Conservation (phyloP, 2,329 filamentous ascomycete species). For the Thielaviopsis ethacetica region DNA sequence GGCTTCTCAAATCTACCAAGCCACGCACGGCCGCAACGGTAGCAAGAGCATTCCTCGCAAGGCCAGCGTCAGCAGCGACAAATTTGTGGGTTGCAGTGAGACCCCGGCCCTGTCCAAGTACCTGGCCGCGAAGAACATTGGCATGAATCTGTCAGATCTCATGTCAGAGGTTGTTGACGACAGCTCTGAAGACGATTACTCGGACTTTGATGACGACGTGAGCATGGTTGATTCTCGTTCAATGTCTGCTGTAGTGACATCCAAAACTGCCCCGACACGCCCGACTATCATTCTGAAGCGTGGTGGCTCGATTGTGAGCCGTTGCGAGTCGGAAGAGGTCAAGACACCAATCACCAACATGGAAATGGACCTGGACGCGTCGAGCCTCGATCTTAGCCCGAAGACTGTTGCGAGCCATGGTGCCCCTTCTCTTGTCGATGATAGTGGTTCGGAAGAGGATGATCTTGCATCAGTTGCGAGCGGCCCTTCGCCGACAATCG, state of each 20-base stretch:
- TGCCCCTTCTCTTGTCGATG: slow-evolving; percentile 63
- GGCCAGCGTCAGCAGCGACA: slow-evolving; percentile 1
- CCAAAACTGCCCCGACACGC: background rate
- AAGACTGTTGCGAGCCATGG: slow-evolving; percentile 57
- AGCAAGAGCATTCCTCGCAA: slow-evolving; percentile 2
- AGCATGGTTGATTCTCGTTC: background rate
- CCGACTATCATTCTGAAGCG: slow-evolving; percentile 11
- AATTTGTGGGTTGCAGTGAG: slow-evolving; percentile 11
- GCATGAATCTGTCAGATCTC: slow-evolving; percentile 7
- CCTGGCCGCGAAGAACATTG: slow-evolving; percentile 10
- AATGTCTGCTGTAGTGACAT: background rate
- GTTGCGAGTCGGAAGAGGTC: slow-evolving; percentile 8
- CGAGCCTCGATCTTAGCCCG: slow-evolving; percentile 47
- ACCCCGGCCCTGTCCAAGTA: slow-evolving; percentile 9
- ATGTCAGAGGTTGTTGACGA: slow-evolving; percentile 6
- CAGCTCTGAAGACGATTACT: slow-evolving; percentile 4
- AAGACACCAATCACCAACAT: slow-evolving; percentile 2
- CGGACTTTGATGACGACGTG: slow-evolving; percentile 1
- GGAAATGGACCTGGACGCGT: slow-evolving; percentile 30
- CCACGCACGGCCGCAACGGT: background rate
- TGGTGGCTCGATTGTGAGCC: slow-evolving; percentile 5
- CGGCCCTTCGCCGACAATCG: slow-evolving; percentile 7
- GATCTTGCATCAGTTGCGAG: slow-evolving; percentile 10
- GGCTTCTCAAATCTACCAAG: background rate
- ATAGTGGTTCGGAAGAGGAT: slow-evolving; percentile 64